Base-by-base conservation (phyloP, 345 rosid species). In the Linum usitatissimum region DNA sequence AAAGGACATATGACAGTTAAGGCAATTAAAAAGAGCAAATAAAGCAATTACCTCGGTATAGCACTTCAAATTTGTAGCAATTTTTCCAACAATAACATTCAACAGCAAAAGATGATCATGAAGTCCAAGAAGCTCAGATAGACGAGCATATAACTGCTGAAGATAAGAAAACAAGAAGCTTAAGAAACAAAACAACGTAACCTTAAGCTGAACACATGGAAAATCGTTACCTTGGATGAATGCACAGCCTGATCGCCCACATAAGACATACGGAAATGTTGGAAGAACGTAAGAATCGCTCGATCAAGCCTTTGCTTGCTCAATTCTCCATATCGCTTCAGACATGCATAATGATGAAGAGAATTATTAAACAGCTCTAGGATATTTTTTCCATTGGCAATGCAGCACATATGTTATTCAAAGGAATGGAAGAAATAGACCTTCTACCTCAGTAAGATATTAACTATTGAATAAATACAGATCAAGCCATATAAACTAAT, bases 191-290 rank as follows among this genome's bases (percentile, higher is more conserved):
- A 51, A 66, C 30, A 20, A 30, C 17, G 14, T 63, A 60, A 54
- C 51, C 17, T 45, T 45, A 45, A 10, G 2, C 15, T 0, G 59
- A 55, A 39, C 61, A 23, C 57, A 38, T 45, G 17, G 42, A 56
- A 13, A 31, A 64, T 59, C 67, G 68, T 75, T 83, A 94, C 99
- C 90, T 94, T 94, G 56, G 97, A 84, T 60, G 99, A 87, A 76
- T 94, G 97, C 81, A 90, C 88, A 4, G 99, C 99, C 79, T 94
- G 99, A 76, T 94, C 99, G 66, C 99, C 99, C 23, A 94, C 91
- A 66, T 94, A 94, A 71, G 99, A 94, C 87, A 90, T 88, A 36
- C 92, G 83, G 64, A 94, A 94, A 83, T 94, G 84, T 81, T 94
- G 99, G 75, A 94, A 94, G 90, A 94, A 94, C 42, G 86, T 80